Evolutionary conservation across 1,139 yeast genomes (phyloP).

Genomic region (Suhomyces maxii): DNA sequence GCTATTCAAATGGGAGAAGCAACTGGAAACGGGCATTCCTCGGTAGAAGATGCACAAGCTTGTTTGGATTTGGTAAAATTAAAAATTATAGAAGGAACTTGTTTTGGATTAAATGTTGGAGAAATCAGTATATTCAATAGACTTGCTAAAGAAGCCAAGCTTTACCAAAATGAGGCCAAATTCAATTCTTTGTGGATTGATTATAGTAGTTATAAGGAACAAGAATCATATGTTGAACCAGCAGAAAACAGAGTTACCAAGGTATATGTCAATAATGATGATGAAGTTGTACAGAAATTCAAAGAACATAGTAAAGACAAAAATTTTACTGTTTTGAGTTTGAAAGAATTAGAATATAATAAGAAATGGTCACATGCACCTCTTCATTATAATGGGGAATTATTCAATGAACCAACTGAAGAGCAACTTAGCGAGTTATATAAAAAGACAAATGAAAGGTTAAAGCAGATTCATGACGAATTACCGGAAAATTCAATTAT

Average conservation of each 20-base stretch:
- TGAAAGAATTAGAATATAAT: conserved; percentile 60
- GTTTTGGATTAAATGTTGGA: conserved; percentile 57
- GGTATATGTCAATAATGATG: conserved; percentile 55
- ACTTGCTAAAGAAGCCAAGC: conserved; percentile 14
- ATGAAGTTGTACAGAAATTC: conserved; percentile 51
- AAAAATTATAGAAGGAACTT: conserved; percentile 64
- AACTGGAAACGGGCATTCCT: conserved; percentile 70
- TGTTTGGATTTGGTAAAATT: conserved; percentile 75
- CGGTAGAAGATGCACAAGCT: conserved; percentile 81
- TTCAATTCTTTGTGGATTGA: conserved; percentile 42
- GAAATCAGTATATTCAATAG: conserved; percentile 34
- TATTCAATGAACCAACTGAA: not conserved
- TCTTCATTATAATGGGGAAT: conserved; percentile 5
- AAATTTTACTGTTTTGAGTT: conserved; percentile 53
- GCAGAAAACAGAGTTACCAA: conserved; percentile 23
- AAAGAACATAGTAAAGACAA: conserved; percentile 31
- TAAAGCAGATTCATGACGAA: conserved; percentile 48
- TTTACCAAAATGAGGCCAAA: not conserved
- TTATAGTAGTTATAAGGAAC: conserved; percentile 22
- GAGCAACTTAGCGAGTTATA: conserved; percentile 4
- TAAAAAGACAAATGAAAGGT: conserved; percentile 37
- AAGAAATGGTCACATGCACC: conserved; percentile 23
- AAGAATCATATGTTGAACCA: conserved; percentile 19
- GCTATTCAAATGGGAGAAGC: conserved; percentile 61
- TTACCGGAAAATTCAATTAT: conserved; percentile 63